Base-by-base conservation (phyloP, 2,329 filamentous ascomycete species). In the Raffaelea ambrosiae region DNA sequence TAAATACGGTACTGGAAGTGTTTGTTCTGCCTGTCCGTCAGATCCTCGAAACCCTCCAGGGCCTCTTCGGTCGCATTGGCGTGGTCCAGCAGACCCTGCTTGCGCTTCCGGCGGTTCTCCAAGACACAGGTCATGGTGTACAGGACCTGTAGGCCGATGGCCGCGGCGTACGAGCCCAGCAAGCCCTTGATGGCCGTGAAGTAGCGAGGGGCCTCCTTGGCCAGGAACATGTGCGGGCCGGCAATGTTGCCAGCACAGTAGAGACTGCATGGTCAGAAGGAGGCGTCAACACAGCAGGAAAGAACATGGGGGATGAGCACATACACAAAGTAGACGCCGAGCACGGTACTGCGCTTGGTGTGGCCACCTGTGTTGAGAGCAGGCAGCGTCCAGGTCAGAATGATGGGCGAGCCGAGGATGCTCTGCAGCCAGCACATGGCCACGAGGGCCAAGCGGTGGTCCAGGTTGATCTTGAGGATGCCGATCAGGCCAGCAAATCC, bases 351-450 rank as follows among this genome's bases (percentile, higher is more conserved):
- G 31, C 73, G 66, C 59, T 76, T 76, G 2, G 72, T 76, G 53
- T 77, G 72, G 0, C 73, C 73, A 0, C 70, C 66, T 13, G 69
- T 59, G 52, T 64, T 72, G n/a, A 66, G 61, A 3, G 64, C 69
- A 13, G 74, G 65, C 0, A 76, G 53, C 21, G 73, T 75, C 73
- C 73, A 77, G 35, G 63, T 72, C 1, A 76, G 53, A 36, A 76
- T 69, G 3, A 77, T 66, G 0, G 73, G 69, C 0, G 71, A 69
- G 4, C 73, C 73, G 36, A 76, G 50, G 3, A 74, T 61, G 39
- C 70, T 70, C 50, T 74, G 70, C 13, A 77, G 58, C 73, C 73
- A 76, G 8, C 70, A 72, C 54, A 72, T 75, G n/a, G 62, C 73
- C 0, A 74, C 71, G 2, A 77, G 64, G 2, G 66, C 68, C 61